phyloP scores from a whole-genome alignment of 208 protist species.

The Eutreptiella sp. region DNA sequence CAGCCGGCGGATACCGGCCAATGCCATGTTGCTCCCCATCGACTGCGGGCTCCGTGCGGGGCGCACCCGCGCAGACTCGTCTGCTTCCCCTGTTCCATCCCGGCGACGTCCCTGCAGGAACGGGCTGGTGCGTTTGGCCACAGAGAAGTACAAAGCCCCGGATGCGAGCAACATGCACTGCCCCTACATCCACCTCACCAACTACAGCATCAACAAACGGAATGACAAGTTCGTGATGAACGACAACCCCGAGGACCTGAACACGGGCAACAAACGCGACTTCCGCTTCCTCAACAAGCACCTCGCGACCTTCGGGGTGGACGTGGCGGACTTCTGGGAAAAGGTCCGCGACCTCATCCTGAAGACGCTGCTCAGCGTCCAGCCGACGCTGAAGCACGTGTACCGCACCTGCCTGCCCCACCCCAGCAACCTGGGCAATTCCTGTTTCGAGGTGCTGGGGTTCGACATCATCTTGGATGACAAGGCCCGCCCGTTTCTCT shows the following conservation, averaged over 20 bases:
- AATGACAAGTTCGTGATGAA: slow-evolving; percentile 35
- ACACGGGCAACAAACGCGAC: slow-evolving; percentile 32
- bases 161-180: too few species aligned
- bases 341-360: slow-evolving; percentile 11
- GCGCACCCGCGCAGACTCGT: too few species aligned
- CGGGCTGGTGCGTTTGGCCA: too few species aligned
- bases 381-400: slow-evolving; percentile 26
- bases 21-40: too few species aligned
- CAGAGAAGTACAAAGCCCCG: too few species aligned
- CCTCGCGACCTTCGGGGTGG: background rate
- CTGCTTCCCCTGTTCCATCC: too few species aligned
- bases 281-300: slow-evolving; percentile 19
- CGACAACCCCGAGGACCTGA: slow-evolving; percentile 23
- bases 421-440: background rate
- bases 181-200: slow-evolving; percentile 89
- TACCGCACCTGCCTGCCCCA: slow-evolving; percentile 24
- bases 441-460: slow-evolving; percentile 50
- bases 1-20: too few species aligned
- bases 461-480: slow-evolving; percentile 56
- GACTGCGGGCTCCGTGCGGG: too few species aligned
- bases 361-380: slow-evolving; percentile 33
- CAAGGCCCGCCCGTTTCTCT: slow-evolving; percentile 41
- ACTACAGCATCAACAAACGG: slow-evolving; percentile 96
- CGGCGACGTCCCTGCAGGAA: too few species aligned
- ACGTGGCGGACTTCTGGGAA: slow-evolving; percentile 6